A percentile compares a stretch with the other conserved stretches of the same genome.
Conservation (phyloP, 1,284 basidiomycete genomes). For the Ganoderma multipileum region DNA sequence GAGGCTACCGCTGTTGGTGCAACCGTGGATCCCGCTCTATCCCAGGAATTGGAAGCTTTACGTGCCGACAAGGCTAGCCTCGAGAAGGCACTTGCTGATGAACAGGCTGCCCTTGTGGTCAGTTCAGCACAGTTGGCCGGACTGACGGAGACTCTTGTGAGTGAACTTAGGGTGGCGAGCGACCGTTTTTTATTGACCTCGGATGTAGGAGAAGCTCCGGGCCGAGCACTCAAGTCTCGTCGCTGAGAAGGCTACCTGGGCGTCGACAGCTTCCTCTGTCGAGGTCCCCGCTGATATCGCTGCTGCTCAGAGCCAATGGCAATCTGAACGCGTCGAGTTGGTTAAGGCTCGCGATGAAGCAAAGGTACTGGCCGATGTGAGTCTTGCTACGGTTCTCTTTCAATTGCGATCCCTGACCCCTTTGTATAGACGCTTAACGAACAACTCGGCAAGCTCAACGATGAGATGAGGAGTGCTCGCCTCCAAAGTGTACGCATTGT, state of each 20-base stretch:
- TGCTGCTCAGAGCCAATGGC: constrained; percentile 51
- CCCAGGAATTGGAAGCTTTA: constrained; percentile 47
- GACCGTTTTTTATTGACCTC: neutral
- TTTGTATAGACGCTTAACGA: constrained; percentile 49
- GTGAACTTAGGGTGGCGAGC: constrained; percentile 31
- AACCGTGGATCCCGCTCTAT: constrained; percentile 35
- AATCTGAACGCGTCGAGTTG: constrained; percentile 64
- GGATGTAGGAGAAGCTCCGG: constrained; percentile 55
- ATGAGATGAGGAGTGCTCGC: constrained; percentile 52
- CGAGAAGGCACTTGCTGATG: constrained; percentile 48
- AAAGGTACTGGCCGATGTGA: constrained; percentile 59
- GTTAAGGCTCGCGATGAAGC: constrained; percentile 67
- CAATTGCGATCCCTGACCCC: neutral
- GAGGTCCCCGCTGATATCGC: constrained; percentile 38
- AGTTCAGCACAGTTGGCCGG: constrained; percentile 22
- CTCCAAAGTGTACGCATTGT: constrained; percentile 42
- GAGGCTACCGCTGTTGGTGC: constrained; percentile 28
- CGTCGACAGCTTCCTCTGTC: constrained; percentile 35
- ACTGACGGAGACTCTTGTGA: constrained; percentile 47
- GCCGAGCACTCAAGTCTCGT: constrained; percentile 67
- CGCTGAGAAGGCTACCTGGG: constrained; percentile 62
- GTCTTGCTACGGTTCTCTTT: constrained; percentile 4
- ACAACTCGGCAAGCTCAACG: constrained; percentile 52
- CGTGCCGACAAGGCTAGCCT: constrained; percentile 51
- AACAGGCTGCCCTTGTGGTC: constrained; percentile 39